Conservation (phyloP, 2,329 filamentous ascomycete species). For the Ceratocystis colombiana region DNA sequence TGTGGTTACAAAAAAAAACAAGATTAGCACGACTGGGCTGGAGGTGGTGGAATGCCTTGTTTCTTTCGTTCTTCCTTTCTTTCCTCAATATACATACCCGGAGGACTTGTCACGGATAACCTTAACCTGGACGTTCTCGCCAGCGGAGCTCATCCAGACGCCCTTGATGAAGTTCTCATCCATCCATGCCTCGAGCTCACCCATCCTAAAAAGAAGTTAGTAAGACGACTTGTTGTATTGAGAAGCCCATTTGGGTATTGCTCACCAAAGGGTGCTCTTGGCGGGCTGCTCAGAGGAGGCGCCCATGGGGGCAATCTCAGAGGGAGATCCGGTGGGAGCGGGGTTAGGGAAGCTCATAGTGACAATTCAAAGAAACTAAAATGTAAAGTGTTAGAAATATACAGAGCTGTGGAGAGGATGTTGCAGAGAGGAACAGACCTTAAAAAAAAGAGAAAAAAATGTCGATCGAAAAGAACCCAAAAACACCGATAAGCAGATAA, state of each 20-base stretch:
- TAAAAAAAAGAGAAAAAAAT: slow-evolving; percentile 14
- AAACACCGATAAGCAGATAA: slow-evolving; percentile 21
- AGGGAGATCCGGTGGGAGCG: slow-evolving; percentile 27
- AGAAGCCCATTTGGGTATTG: background rate
- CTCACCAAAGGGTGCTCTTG: slow-evolving; percentile 51
- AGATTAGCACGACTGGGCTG: slow-evolving; percentile 26
- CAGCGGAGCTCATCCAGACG: slow-evolving; percentile 78
- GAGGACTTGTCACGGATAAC: slow-evolving; percentile 99
- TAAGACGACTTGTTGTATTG: background rate
- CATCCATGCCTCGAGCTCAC: slow-evolving; percentile 97
- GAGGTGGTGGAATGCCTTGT: too few species aligned
- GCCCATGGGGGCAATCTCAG: slow-evolving; percentile 31
- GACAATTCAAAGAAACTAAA: slow-evolving; percentile 20
- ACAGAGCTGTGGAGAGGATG: background rate
- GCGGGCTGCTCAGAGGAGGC: slow-evolving; percentile 38
- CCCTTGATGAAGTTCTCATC: slow-evolving; percentile 98
- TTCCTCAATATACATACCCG: slow-evolving; percentile 49
- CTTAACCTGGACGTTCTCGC: slow-evolving; percentile 94
- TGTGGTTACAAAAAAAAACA: slow-evolving; percentile 33
- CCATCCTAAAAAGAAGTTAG: slow-evolving; percentile 62
- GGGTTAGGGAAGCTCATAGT: slow-evolving; percentile 27
- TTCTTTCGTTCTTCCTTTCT: too few species aligned
- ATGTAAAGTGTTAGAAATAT: background rate
- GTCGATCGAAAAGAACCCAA: slow-evolving; percentile 20
- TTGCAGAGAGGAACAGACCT: background rate